Evolutionary conservation across 2,329 filamentous ascomycete species (phyloP), one percentile per base, ranked within the genome.

Genomic region (Aspergillus sp.): DNA sequence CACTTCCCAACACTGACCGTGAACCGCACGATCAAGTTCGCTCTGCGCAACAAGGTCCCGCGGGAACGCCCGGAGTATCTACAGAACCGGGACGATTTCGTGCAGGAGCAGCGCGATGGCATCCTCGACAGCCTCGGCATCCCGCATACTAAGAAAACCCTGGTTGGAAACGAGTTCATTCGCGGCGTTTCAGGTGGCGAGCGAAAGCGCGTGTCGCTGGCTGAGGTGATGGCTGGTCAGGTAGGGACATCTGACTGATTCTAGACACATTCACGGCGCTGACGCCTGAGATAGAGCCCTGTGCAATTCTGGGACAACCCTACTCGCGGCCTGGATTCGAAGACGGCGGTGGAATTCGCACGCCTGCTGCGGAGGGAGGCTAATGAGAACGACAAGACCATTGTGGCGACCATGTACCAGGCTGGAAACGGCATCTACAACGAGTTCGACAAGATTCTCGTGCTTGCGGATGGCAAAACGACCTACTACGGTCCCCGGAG

Each of bases 1-100:
- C 88, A 91, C 63, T 91, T 90, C 57, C 85, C 88, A 0, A 86
- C 88, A 3, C 73, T 92, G 17, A 90, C 85, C 0, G 87, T 91
- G 4, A 86, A 87, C 1, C 81, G 89, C 52, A 91, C 88, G 0
- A 78, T 92, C 14, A 80, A 84, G 52, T 91, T 91, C 61, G 88
- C 88, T 0, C 78, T 88, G 1, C 80, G 83, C 31, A 84, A 69
- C 48, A 71, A 71, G 21, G 45, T 70, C 2, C 68, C 68, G 1
- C 55, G 59, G 5, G 63, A 68, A 45, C 60, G 67, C 2, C 62
- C 64, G 0, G 57, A 59, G 1, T 55, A 59, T 13, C 45, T 64
- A 3, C 57, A 61, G 14, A 57, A 62, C 17, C 64, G 63, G 19
- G 58, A 63, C 11, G 59, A 63, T 1, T 74, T 68, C 51, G 64